Base-by-base conservation (phyloP, 345 rosid genomes). In the Raphanus sativus region DNA sequence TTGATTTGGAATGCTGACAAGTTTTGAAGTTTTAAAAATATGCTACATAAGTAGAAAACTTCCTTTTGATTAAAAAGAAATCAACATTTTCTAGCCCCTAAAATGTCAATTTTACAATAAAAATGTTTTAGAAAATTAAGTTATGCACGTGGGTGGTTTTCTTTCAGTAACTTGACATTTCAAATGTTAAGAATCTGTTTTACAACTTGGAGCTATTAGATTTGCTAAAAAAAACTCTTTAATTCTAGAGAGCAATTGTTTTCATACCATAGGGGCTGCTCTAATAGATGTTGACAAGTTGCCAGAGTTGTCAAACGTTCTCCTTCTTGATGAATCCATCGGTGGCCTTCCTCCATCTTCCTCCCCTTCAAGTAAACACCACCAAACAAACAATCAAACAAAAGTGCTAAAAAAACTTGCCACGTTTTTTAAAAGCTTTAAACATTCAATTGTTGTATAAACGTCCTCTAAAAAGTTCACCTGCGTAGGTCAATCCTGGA, bases 311-410 rank as follows among this genome's bases (percentile, higher is more conserved):
- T 85, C 71, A 29, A 85, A 89, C 67, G 83, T 60, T 80, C 98
- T 87, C 81, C 86, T 82, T 71, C 93, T 72, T 45, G 97, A 82
- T 36, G 90, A 83, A 83, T 92, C 98, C 85, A 86, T 86, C 9
- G 89, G 84, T 60, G 81, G 83, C 33, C 87, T 81, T 6, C 84
- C 81, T 12, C 81, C 81, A 6, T 89, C 94, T 56, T 87, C 87
- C 55, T 86, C 97, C 3, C 89, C 99, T 95, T 81, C 36, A 61
- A 70, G n/a, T 33, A 45, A 52, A 48, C 55, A 48, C 55, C 33
- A 77, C 2, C 2, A 28, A 28, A 73, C 29, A 62, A 29, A 66
- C 66, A 77, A 56, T 65, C 45, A 67, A 50, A 67, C 73, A 66
- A 48, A 65, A 36, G 45, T 8, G 8, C 29, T 58, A 13, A 6